Evolutionary conservation across 495 filamentous ascomycete species (phyloP), one percentile per base, ranked within the genome.

Genomic region (Aspergillus cavernicola): DNA sequence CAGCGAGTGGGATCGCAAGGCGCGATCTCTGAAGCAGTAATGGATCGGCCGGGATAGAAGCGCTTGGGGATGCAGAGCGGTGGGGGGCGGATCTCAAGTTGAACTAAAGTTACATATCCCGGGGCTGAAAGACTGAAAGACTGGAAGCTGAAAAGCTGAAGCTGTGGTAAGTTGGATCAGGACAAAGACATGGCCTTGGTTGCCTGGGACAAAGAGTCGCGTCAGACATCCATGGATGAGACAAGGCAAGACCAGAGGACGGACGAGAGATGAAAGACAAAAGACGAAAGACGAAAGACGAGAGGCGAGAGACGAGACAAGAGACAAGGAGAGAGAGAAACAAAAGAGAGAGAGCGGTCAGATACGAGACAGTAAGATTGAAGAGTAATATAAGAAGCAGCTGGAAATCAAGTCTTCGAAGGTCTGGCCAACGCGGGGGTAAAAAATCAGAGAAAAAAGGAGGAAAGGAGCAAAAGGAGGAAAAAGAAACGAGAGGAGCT

Each of bases 1-100:
- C 64, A 65, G n/a, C n/a, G 68, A 28, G 63, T 65, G 54, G 55
- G 57, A 73, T 67, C 72, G 68, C 59, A 49, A 10, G 59, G 23
- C 44, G 61, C 59, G 65, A 65, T 67, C 61, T 55, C 46, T 43
- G 40, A n/a, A n/a, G n/a, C n/a, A n/a, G n/a, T n/a, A n/a, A n/a
- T n/a, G n/a, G n/a, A 48, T 39, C 29, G 32, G n/a, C 16, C 45
- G 38, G 48, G 40, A 58, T 16, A 48, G 49, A 33, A 18, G 38
- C 43, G 44, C 37, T 18, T 19, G 38, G 31, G 18, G 22, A 32
- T 13, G 16, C n/a, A n/a, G n/a, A n/a, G n/a, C n/a, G n/a, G n/a
- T n/a, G n/a, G n/a, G n/a, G n/a, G n/a, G n/a, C n/a, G n/a, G n/a
- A n/a, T n/a, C n/a, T n/a, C n/a, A n/a, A n/a, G n/a, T n/a, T n/a